Evolutionary conservation across 2,329 filamentous ascomycete genomes (phyloP), one percentile per base, ranked within the genome.

Genomic region (Juglanconis juglandina): DNA sequence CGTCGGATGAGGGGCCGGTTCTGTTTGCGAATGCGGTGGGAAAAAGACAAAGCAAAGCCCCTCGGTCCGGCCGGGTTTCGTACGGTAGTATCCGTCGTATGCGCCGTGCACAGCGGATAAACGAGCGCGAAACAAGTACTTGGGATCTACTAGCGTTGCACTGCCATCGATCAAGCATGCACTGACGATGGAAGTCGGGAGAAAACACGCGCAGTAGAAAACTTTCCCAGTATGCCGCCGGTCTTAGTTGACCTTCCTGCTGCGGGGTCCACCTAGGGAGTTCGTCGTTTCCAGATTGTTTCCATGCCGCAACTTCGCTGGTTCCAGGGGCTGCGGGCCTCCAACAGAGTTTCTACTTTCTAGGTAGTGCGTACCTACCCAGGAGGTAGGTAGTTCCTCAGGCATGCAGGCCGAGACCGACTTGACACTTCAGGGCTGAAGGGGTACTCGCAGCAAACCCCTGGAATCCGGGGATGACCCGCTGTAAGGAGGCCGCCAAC

Each of bases 401-500:
- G 44, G 44, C 3, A 30, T 17, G 14, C 44, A 47, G 41, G 33
- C n/a, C 42, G 42, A 17, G 53, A 35, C 53, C 41, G 53, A 33
- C n/a, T 30, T 54, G 32, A 24, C n/a, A 37, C 50, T 11, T 11
- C 13, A 37, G n/a, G 35, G 6, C 14, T 13, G 11, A 42, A 54
- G 37, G 44, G 33, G 44, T 33, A 34, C 30, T 30, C 9, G 41
- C 44, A 48, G 49, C 49, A 53, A 47, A 57, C 54, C 35, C 54
- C 42, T 58, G 50, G 30, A 47, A 34, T 51, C 50, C 17, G 54
- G 50, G 42, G 34, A 42, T 33, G 54, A 48, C 33, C 49, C 44
- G 32, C 55, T 50, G 49, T 30, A 44, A 46, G 32, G 33, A 53
- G 46, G 53, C 34, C 53, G 53, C 53, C 58, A 53, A 53, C 41